A percentile compares a stretch with the other conserved stretches of the same genome.
phyloP scores from a whole-genome alignment of 495 filamentous ascomycete species.

The Neohortaea acidophila region DNA sequence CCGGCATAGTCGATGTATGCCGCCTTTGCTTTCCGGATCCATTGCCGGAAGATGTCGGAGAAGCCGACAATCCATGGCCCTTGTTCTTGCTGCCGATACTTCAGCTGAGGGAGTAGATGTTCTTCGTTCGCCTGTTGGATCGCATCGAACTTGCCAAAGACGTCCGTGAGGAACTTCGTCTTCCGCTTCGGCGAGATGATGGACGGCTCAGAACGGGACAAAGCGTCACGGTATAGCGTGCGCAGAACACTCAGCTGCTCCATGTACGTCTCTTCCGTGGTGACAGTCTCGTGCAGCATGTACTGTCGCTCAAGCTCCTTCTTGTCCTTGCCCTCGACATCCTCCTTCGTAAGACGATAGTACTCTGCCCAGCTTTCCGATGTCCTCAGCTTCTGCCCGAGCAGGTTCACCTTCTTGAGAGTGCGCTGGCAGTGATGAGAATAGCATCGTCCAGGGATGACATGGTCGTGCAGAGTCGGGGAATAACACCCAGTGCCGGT shows the following conservation, averaged over 20 bases:
- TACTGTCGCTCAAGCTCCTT: constrained; percentile 93
- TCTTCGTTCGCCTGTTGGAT: constrained; percentile 90
- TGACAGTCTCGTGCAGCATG: constrained; percentile 88
- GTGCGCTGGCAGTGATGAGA: constrained; percentile 88
- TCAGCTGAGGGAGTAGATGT: constrained; percentile 83
- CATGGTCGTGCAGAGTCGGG: constrained; percentile 58
- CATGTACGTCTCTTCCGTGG: constrained; percentile 82
- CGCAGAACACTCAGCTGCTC: constrained; percentile 71
- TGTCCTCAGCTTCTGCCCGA: constrained; percentile 50
- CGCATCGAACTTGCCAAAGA: constrained; percentile 81
- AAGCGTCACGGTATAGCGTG: constrained; percentile 70
- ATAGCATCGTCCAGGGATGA: constrained; percentile 71
- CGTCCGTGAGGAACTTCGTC: constrained; percentile 60
- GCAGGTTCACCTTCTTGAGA: constrained; percentile 80
- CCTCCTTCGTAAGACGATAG: constrained; percentile 70
- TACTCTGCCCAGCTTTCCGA: constrained; percentile 80
- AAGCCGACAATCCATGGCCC: constrained; percentile 88
- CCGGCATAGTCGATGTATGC: constrained; percentile 89
- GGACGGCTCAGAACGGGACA: constrained; percentile 56
- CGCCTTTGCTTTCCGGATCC: constrained; percentile 84
- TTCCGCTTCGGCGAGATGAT: constrained; percentile 64
- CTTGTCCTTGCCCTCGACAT: constrained; percentile 48
- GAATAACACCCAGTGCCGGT: constrained; percentile 90
- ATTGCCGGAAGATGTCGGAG: constrained; percentile 95
- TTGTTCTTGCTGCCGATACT: constrained; percentile 93